phyloP scores from a whole-genome alignment of 2,329 filamentous ascomycete species.

The Periconia digitata region DNA sequence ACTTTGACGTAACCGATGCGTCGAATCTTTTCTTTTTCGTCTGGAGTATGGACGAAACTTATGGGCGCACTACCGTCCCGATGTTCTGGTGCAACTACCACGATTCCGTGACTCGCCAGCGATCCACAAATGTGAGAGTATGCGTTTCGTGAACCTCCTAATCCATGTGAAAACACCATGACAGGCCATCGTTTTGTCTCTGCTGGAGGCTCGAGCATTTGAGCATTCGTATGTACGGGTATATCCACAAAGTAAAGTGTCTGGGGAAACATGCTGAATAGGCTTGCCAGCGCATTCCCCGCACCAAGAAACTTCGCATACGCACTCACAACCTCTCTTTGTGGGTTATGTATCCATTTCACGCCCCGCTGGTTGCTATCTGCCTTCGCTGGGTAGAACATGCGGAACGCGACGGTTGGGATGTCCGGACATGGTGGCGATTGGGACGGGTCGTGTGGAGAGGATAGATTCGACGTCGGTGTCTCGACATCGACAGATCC shows the following conservation, averaged over 20 bases:
- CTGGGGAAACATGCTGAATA: conserved; percentile 59
- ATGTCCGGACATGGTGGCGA: conserved; percentile 51
- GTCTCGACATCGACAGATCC: conserved; percentile 82
- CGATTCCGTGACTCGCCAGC: conserved; percentile 76
- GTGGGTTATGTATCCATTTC: conserved; percentile 76
- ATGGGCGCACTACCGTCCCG: conserved; percentile 78
- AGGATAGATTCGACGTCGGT: conserved; percentile 58
- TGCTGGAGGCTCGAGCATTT: conserved; percentile 54
- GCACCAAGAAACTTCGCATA: conserved; percentile 74
- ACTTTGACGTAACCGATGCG: conserved; percentile 50
- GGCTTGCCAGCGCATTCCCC: conserved; percentile 1
- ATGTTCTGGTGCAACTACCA: conserved; percentile 81
- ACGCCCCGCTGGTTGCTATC: conserved; percentile 58
- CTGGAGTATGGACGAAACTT: conserved; percentile 67
- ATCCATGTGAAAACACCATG: conserved; percentile 82
- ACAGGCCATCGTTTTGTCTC: conserved; percentile 70
- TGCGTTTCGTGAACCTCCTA: conserved; percentile 78
- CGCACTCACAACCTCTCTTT: conserved; percentile 71
- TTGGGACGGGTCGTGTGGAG: conserved; percentile 52
- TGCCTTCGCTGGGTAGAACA: conserved; percentile 69
- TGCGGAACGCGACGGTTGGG: conserved; percentile 74
- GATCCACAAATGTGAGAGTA: conserved; percentile 83
- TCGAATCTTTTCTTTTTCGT: conserved; percentile 41
- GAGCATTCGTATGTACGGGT: conserved; percentile 71
- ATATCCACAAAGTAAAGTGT: conserved; percentile 74